phyloP scores from a whole-genome alignment of 2,329 filamentous ascomycete genomes.

The Sporothrix humicola region DNA sequence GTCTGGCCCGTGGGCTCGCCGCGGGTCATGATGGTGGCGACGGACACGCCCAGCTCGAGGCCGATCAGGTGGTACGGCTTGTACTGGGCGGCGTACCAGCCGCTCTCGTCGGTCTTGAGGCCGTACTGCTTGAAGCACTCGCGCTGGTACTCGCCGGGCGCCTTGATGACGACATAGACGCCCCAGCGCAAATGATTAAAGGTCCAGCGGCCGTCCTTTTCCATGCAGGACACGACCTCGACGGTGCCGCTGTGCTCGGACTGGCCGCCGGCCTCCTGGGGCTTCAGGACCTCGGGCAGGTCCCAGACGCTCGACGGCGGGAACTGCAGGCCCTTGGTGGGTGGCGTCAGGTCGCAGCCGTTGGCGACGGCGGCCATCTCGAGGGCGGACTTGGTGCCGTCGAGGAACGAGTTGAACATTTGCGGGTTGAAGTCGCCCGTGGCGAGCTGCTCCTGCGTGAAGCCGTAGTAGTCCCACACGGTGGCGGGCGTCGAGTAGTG shows the following conservation, averaged over 20 bases:
- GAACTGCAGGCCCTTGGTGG: constrained; percentile 50
- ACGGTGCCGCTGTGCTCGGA: constrained; percentile 51
- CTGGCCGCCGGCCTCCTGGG: constrained; percentile 50
- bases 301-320: constrained; percentile 53
- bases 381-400: constrained; percentile 54
- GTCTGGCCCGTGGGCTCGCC: constrained; percentile 53
- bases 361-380: constrained; percentile 57
- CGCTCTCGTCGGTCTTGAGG: constrained; percentile 50
- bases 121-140: constrained; percentile 54
- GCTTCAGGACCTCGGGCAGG: constrained; percentile 50
- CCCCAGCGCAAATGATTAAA: constrained; percentile 52
- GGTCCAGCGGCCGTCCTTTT: constrained; percentile 50
- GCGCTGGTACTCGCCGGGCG: constrained; percentile 49
- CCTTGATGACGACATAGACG: constrained; percentile 53
- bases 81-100: constrained; percentile 52
- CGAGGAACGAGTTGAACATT: constrained; percentile 57
- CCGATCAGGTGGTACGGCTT: constrained; percentile 56
- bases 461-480: constrained; percentile 54
- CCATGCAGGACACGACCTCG: constrained; percentile 53
- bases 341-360: constrained; percentile 51
- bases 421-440: constrained; percentile 53
- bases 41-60: constrained; percentile 52
- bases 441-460: constrained; percentile 52
- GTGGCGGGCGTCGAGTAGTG: constrained; percentile 55
- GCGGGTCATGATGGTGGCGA: constrained; percentile 53